Evolutionary conservation across 257 asterid genomes (phyloP).

Genomic region (Lantana camara): DNA sequence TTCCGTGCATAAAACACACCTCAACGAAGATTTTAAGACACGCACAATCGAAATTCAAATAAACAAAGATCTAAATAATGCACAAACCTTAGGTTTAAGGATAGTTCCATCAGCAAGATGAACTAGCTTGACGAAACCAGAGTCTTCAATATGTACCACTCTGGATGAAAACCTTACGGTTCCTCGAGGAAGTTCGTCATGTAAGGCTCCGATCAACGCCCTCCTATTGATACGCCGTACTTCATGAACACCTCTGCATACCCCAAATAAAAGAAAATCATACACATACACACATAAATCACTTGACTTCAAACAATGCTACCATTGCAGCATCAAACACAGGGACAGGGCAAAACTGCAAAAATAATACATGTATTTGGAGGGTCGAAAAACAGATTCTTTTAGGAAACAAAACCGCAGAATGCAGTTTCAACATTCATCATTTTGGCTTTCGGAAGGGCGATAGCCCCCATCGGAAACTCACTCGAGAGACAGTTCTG

Average conservation of each 20-base stretch:
- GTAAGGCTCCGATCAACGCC: constrained; percentile 38
- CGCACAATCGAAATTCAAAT: not conserved
- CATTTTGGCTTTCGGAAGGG: too few relatives aligned
- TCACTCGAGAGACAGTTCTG: constrained; percentile 40
- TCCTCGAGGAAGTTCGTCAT: constrained; percentile 40
- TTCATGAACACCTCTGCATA: constrained; percentile 44
- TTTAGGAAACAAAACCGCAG: too few relatives aligned
- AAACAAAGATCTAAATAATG: not conserved
- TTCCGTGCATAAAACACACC: not conserved
- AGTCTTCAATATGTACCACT: constrained; percentile 39
- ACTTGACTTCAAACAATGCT: too few relatives aligned
- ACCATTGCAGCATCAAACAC: too few relatives aligned
- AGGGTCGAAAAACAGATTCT: too few relatives aligned
- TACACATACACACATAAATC: too few relatives aligned
- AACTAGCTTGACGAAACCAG: constrained; percentile 36
- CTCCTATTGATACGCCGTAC: constrained; percentile 47
- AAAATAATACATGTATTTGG: too few relatives aligned
- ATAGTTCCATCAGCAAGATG: constrained; percentile 46
- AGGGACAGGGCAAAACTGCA: too few relatives aligned
- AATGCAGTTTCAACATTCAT: too few relatives aligned
- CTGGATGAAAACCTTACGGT: constrained; percentile 45
- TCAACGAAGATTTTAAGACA: not conserved
- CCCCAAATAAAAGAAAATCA: not conserved
- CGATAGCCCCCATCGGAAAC: too few relatives aligned
- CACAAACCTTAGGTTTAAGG: constrained; percentile 42